These are phyloP conservation scores for Linnemannia zychae DNA, from an alignment of 192 early-diverging fungal species.

Conservation along the genomic window DNA sequence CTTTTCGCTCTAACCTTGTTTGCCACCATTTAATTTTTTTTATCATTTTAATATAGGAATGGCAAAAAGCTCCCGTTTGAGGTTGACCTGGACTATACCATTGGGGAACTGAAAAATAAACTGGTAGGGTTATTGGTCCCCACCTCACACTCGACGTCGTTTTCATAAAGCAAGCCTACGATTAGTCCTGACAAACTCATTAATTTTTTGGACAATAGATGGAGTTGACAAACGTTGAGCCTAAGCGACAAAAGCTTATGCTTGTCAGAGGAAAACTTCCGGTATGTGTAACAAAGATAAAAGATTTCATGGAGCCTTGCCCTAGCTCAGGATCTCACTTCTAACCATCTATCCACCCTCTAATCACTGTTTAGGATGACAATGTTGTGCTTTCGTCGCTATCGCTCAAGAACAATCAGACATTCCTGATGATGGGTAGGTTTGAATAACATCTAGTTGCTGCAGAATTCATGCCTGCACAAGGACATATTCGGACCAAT, in stretches of 20 bases:
- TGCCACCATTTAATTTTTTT: not conserved
- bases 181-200: not conserved
- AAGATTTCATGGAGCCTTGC: not conserved
- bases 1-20: not conserved
- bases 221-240: constrained; percentile 75
- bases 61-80: constrained; percentile 53
- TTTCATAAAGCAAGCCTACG: too few species aligned
- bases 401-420: constrained; percentile 49
- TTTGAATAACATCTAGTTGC: not conserved
- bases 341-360: not conserved
- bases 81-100: constrained; percentile 41
- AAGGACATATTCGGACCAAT: not conserved
- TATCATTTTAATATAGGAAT: constrained; percentile 26
- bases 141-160: not conserved
- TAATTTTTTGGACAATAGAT: constrained; percentile 29
- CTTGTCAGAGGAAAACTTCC: constrained; percentile 77
- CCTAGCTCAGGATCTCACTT: not conserved
- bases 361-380: constrained; percentile 28
- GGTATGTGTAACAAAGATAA: constrained; percentile 27
- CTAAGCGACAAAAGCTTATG: constrained; percentile 78
- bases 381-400: constrained; percentile 41
- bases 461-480: not conserved
- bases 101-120: constrained; percentile 50
- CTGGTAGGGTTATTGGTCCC: constrained; percentile 14
- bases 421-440: constrained; percentile 58